Evolutionary conservation across 2,329 filamentous ascomycete species (phyloP), one percentile per base, ranked within the genome.

Genomic region (Madurella mycetomatis): DNA sequence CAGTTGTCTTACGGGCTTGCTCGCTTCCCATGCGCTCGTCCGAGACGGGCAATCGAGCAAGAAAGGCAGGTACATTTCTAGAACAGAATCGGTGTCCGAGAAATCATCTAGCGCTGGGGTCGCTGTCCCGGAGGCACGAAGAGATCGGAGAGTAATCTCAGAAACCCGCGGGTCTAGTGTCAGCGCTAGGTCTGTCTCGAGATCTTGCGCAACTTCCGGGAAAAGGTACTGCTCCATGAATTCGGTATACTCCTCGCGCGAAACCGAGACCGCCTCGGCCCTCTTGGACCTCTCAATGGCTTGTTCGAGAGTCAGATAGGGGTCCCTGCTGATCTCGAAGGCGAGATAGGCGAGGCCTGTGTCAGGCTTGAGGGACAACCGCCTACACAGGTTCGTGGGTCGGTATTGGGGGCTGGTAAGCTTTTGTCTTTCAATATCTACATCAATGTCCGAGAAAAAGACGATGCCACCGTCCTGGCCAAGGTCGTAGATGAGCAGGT

Each of bases 401-500:
- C 58, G 59, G 55, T 65, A 70, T 9, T 60, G 60, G 0, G 57
- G 54, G 18, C 61, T 64, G 1, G 51, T 25, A 1, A 67, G 48
- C 4, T 11, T 57, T 3, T 48, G 16, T 2, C n/a, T 13, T n/a
- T 56, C 44, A 1, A 32, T 8, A 19, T 51, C 43, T 2, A 17
- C 11, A 11, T 81, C 76, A 1, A 92, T 68, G 46, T 90, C 86
- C 53, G 79, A 76, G 31, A 95, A 79, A 53, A 92, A 85, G 0
- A 84, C 74, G 0, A 95, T 83, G 1, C 76, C 74, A 0, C 86
- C 86, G 1, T 77, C 59, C 0, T 66, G 47, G 0, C 85, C 86
- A 9, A 92, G 76, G 54, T 90, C 79, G 66, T 92, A 85, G 0
- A 92, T 77, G 0, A 95, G 73, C 9, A 96, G 76, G 65, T 97